Base-by-base conservation (phyloP, 257 asterid species). In the Solanum verrucosum region DNA sequence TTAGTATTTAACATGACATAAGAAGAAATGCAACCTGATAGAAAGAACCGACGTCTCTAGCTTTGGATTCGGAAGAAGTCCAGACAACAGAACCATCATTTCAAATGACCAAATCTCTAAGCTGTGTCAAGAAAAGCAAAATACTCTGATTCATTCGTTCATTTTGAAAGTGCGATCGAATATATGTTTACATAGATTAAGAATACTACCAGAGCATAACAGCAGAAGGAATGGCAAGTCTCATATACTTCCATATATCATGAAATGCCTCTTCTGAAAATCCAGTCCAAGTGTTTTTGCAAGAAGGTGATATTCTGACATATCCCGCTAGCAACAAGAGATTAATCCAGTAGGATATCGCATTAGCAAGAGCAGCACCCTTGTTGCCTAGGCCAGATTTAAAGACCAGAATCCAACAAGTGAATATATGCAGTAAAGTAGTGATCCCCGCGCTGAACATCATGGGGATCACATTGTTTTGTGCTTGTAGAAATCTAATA, bases 41-140 rank as follows among this genome's bases (percentile, higher is more conserved):
- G 90, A 84, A 37, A 88, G 86, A 21, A 63, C 88, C 5, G 90
- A 88, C 1, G 90, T 75, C 68, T 88, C 85, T 23, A 74, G 86
- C 34, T 84, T 35, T 75, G 88, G 88, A 18, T 72, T 72, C 0
- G 97, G 97, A 10, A 95, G 95, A 86, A 92, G 95, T 5, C 98
- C 98, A 20, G 97, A 90, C n/a, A 94, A 92, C 38, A 95, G 88
- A 70, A 95, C 97, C 98, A 93, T 95, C 87, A 94, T 91, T 88
- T 93, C 97, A 23, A 94, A 95, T 0, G 97, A 95, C 98, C 97
- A 95, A 31, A 92, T 90, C 93, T 95, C 98, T 92, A 94, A 90
- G 89, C 95, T 95, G 94, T 83, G 68, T 52, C 21, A 83, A 44
- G 37, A 79, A 7, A 78, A 25, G 15, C 7, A 33, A 70, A 29